Evolutionary conservation across 805 yeast genomes (phyloP).

Genomic region (Starmerella vitae): DNA sequence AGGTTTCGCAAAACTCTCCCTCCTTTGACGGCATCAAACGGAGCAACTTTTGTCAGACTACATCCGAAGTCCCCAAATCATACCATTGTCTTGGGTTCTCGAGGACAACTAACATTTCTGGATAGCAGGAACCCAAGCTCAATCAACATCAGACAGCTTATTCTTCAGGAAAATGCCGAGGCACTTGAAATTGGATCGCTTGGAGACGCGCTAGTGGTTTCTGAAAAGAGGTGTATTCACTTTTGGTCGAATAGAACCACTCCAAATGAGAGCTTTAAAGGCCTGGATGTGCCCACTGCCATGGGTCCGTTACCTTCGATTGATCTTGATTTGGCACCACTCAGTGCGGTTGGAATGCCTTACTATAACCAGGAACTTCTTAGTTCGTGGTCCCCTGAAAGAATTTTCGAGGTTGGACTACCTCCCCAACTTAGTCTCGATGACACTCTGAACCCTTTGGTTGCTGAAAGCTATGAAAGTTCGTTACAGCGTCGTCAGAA

Average conservation of each 20-base stretch:
- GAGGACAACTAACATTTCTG: slow-evolving; percentile 75
- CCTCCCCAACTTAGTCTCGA: slow-evolving; percentile 34
- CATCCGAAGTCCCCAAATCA: slow-evolving; percentile 80
- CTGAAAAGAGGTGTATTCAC: slow-evolving; percentile 50
- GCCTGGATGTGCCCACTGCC: slow-evolving; percentile 27
- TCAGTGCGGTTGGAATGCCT: slow-evolving; percentile 72
- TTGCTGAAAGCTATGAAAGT: slow-evolving; percentile 10
- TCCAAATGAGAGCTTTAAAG: slow-evolving; percentile 32
- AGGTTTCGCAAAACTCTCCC: slow-evolving; percentile 56
- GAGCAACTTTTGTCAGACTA: slow-evolving; percentile 69
- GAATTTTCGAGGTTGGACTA: slow-evolving; percentile 47
- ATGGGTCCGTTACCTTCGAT: slow-evolving; percentile 19
- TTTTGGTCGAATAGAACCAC: slow-evolving; percentile 47
- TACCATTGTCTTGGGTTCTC: slow-evolving; percentile 54
- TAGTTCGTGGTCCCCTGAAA: slow-evolving; percentile 57
- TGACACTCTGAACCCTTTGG: slow-evolving; percentile 1
- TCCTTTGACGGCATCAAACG: slow-evolving; percentile 79
- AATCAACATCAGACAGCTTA: slow-evolving; percentile 53
- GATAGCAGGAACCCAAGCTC: slow-evolving; percentile 71
- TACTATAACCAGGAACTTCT: slow-evolving; percentile 62
- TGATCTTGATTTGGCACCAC: slow-evolving; percentile 31
- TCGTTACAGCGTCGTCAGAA: slow-evolving; percentile 1
- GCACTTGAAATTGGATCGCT: slow-evolving; percentile 45
- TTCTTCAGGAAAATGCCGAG: slow-evolving; percentile 35
- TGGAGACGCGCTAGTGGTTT: slow-evolving; percentile 65